These are phyloP conservation scores for Fusarium sp. DNA, from an alignment of 2,329 filamentous ascomycete species.

Conservation along the genomic window DNA sequence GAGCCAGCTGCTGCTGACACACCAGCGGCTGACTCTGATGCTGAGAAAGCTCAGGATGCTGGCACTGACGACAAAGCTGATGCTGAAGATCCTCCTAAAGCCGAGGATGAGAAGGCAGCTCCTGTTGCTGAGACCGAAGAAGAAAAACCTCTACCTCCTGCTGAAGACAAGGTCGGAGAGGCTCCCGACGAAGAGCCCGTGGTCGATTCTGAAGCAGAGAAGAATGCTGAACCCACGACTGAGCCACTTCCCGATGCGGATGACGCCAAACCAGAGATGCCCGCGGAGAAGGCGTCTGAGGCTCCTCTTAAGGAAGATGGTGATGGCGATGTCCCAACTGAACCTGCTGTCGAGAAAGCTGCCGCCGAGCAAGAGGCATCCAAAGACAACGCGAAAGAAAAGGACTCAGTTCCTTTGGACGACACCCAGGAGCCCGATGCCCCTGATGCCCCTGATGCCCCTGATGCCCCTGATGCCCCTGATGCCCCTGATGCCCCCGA, in stretches of 20 bases:
- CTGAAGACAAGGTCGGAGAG: conserved; percentile 5
- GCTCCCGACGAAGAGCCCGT: not conserved
- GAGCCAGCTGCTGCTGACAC: conserved; percentile 20
- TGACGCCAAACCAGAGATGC: conserved; percentile 10
- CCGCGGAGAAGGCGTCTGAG: conserved; percentile 14
- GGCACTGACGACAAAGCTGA: conserved; percentile 10
- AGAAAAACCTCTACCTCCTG: conserved; percentile 2
- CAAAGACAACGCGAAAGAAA: conserved; percentile 2
- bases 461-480: not conserved
- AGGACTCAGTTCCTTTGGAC: conserved; percentile 11
- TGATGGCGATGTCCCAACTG: conserved; percentile 1
- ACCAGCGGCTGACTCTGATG: conserved; percentile 5
- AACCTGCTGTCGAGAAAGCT: conserved; percentile 3
- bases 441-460: too few relatives aligned
- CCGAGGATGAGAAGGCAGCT: not conserved
- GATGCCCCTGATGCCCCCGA: conserved; percentile 6
- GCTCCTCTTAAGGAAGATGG: not conserved
- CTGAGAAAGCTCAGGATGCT: conserved; percentile 11
- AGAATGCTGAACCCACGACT: not conserved
- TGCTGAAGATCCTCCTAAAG: conserved; percentile 4
- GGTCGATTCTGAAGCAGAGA: not conserved
- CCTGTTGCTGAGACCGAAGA: conserved; percentile 5
- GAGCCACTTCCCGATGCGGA: conserved; percentile 11
- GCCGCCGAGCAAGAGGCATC: conserved; percentile 17
- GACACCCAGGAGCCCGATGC: conserved; percentile 10